Base-by-base conservation (phyloP, 257 asterid species). In the Lycium ferocissimum region DNA sequence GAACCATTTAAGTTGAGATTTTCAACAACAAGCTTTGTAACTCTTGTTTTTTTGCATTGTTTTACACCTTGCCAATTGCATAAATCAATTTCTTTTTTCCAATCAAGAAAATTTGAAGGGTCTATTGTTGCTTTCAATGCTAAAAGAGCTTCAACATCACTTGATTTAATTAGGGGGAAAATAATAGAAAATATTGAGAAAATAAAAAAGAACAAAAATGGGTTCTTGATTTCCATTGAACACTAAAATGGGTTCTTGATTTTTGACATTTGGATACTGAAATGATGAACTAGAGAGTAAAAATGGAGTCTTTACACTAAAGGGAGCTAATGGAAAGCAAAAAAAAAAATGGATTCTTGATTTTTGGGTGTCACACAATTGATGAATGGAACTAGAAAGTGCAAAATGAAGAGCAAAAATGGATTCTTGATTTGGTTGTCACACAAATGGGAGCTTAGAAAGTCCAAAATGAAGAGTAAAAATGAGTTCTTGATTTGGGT, bases 31-130 rank as follows among this genome's bases (percentile, higher is more conserved):
- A 97, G 97, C 92, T 94, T 97, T 2, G 87, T 87, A 7, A 95
- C 97, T 83, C 98, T 92, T 61, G 94, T 98, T 80, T 91, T 89
- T 37, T 86, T 80, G 91, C 99, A 97, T 86, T 97, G 89, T 70
- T 87, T 95, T 22, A 97, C 97, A 47, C 98, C 98, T 84, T 86
- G 71, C 99, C 98, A 97, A 17, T 83, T 85, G 84, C 99, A 97
- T 45, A 91, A 73, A 83, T 91, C 87, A 26, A 58, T 85, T 14
- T 86, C 89, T 38, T 37, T 61, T 26, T 81, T 73, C 99, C 99
- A 95, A 58, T 80, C 93, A 78, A 95, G 97, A 56, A 82, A 63
- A 22, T 90, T 91, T 51, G 70, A 78, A 2, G 97, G 96, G 90
- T 95, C 98, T 15, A 94, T 43, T 43, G 91, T 90, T 6, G 90